Conservation (phyloP, 106 monocot genomes). For the Platanthera zijinensis region DNA sequence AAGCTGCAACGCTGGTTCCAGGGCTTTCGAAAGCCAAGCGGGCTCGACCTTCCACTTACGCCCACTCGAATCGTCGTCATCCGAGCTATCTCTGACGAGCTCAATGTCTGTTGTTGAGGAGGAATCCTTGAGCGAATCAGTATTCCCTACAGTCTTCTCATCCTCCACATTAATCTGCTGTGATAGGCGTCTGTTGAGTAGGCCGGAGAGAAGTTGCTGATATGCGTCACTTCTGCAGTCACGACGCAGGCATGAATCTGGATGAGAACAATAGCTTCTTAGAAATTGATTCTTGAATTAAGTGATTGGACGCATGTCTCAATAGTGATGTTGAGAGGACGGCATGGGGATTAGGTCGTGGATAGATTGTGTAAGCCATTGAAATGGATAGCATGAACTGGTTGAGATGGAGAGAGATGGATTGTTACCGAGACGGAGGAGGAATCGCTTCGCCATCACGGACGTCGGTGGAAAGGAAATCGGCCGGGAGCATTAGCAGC, state of each 20-base stretch:
- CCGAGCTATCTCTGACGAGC: slow-evolving; percentile 19
- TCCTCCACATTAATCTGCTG: slow-evolving; percentile 5
- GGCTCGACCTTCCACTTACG: slow-evolving; percentile 65
- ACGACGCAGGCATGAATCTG: background rate
- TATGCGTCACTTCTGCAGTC: background rate
- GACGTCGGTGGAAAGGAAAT: background rate
- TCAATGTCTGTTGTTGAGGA: background rate
- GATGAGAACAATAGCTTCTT: background rate
- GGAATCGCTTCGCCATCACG: slow-evolving; percentile 7
- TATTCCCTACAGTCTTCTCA: background rate
- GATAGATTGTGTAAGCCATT: background rate
- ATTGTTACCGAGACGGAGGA: background rate
- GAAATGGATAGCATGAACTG: background rate
- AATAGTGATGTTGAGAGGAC: background rate
- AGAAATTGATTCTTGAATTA: background rate
- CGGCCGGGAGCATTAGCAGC: background rate
- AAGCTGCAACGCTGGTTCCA: slow-evolving; percentile 67
- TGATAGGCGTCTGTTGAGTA: background rate
- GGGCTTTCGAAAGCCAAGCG: slow-evolving; percentile 71
- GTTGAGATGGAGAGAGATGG: background rate
- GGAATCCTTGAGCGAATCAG: background rate
- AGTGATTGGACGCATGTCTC: background rate
- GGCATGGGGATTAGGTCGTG: background rate
- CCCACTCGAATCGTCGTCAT: slow-evolving; percentile 31
- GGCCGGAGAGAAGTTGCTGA: background rate